These are phyloP conservation scores for Golubevia pallescens DNA, from an alignment of 1,284 basidiomycete species.

Conservation along the genomic window DNA sequence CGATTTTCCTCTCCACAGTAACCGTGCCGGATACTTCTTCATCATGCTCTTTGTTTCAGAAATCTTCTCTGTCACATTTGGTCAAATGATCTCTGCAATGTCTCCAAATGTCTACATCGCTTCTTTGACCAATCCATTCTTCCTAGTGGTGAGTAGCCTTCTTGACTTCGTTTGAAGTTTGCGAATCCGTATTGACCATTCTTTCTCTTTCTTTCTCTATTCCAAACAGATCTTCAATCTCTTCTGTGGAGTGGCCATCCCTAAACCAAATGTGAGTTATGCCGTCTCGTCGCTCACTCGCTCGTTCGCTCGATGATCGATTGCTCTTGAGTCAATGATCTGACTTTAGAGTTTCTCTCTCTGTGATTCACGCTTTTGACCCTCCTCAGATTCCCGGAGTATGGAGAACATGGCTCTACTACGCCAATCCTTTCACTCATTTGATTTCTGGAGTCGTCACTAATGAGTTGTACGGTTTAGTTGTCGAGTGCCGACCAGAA, in stretches of 20 bases:
- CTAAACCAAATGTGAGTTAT: conserved; percentile 6
- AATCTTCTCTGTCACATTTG: conserved; percentile 25
- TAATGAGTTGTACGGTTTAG: conserved; percentile 35
- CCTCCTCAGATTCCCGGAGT: neutral
- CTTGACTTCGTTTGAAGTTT: too few species aligned
- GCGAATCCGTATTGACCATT: too few species aligned
- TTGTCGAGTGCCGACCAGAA: conserved; percentile 20
- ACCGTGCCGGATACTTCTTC: conserved; percentile 46
- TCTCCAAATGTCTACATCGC: conserved; percentile 41
- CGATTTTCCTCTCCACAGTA: neutral
- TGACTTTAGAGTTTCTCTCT: neutral
- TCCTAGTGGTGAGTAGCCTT: neutral
- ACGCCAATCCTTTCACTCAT: conserved; percentile 6
- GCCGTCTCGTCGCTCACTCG: neutral
- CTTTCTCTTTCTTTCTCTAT: conserved; percentile 8
- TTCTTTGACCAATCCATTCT: conserved; percentile 39
- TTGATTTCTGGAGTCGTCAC: conserved; percentile 22
- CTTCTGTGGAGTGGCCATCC: conserved; percentile 43
- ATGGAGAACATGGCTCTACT: conserved; percentile 4
- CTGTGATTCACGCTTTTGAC: neutral
- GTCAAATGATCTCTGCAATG: conserved; percentile 36
- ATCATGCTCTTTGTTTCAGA: conserved; percentile 4
- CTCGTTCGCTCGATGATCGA: neutral
- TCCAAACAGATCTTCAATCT: conserved; percentile 36
- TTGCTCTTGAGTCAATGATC: too few species aligned